Evolutionary conservation across 1,139 yeast genomes (phyloP), one percentile per base, ranked within the genome.

Genomic region (Yamadazyma jaroonii): DNA sequence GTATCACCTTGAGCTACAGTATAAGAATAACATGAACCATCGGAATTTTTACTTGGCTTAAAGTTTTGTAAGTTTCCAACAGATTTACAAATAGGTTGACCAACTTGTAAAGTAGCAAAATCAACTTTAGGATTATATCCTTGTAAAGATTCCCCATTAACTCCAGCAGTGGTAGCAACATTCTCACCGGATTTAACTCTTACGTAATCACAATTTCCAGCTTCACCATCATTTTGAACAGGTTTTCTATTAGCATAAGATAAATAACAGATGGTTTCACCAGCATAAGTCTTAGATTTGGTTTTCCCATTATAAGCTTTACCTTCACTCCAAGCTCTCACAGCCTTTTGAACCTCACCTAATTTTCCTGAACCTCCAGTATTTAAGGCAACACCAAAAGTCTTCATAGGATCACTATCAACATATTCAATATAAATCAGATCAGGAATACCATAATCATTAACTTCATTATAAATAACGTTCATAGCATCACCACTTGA

Each of bases 301-400:
- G 36, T 36, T 9, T 40, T 33, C 20, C 37, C 32, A 11, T 36
- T 32, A 25, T 34, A 46, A 6, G 32, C 6, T 22, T 41, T 34
- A 20, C 48, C 50, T 26, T 37, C 26, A 39, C 50, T 46, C 51
- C 51, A 47, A 11, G 22, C 23, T 33, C 35, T 46, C n/a, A 46
- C 50, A 13, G 50, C 51, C 15, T 40, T 32, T 41, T 46, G 49
- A 24, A 37, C 42, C 20, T 41, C 42, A 14, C 31, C 34, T 15
- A 42, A 30, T 25, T 35, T 36, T 7, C 25, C 21, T 8, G 36
- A 25, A 10, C 47, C 48, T 3, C 45, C 44, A 13, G 49, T 43
- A 31, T 45, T 34, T 15, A 47, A 37, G 27, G 39, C 34, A 11
- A 47, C 25, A 12, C 51, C 51, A 31, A 46, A 47, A 4, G 39